Evolutionary conservation across 176 grass and related monocot genomes (phyloP).

Genomic region (Bothriochloa decipiens): DNA sequence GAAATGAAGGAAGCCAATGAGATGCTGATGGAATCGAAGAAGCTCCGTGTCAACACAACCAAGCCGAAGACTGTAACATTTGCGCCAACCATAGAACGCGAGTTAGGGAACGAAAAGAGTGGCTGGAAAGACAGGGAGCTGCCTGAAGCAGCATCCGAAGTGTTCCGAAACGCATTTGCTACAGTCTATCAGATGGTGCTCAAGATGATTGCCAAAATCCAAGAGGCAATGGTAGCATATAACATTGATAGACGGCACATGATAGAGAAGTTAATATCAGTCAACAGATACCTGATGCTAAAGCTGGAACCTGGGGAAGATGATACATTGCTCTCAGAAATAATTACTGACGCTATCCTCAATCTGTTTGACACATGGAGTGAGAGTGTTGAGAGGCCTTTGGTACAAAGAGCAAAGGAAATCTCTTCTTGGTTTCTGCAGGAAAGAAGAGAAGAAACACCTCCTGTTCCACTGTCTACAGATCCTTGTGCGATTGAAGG

Average conservation of each 20-base stretch:
- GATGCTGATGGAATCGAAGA: slow-evolving; percentile 57
- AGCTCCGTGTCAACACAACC: slow-evolving; percentile 56
- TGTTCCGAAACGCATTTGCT: slow-evolving; percentile 40
- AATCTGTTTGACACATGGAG: slow-evolving; percentile 44
- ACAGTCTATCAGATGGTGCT: slow-evolving; percentile 44
- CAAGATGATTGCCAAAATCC: slow-evolving; percentile 45
- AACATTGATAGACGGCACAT: slow-evolving; percentile 43
- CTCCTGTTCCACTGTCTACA: slow-evolving; percentile 40
- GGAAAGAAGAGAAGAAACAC: slow-evolving; percentile 39
- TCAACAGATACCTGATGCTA: slow-evolving; percentile 45
- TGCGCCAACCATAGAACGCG: slow-evolving; percentile 24
- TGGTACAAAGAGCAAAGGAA: slow-evolving; percentile 46
- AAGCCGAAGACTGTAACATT: slow-evolving; percentile 51
- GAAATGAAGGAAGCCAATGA: slow-evolving; percentile 69
- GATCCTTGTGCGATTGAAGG: slow-evolving; percentile 44
- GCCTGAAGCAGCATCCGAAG: slow-evolving; percentile 36
- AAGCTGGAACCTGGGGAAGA: slow-evolving; percentile 53
- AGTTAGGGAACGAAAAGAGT: slow-evolving; percentile 17
- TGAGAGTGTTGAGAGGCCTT: slow-evolving; percentile 45
- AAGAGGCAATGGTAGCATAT: slow-evolving; percentile 41
- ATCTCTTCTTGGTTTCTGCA: slow-evolving; percentile 43
- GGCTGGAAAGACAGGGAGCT: slow-evolving; percentile 17
- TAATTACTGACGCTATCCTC: slow-evolving; percentile 42
- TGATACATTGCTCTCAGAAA: slow-evolving; percentile 45
- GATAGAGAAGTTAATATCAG: slow-evolving; percentile 40